Percentiles rank a stretch among this genome's conserved stretches.
phyloP scores from a whole-genome alignment of 108 stramenopile species.

The Fragilariopsis cylindrus region DNA sequence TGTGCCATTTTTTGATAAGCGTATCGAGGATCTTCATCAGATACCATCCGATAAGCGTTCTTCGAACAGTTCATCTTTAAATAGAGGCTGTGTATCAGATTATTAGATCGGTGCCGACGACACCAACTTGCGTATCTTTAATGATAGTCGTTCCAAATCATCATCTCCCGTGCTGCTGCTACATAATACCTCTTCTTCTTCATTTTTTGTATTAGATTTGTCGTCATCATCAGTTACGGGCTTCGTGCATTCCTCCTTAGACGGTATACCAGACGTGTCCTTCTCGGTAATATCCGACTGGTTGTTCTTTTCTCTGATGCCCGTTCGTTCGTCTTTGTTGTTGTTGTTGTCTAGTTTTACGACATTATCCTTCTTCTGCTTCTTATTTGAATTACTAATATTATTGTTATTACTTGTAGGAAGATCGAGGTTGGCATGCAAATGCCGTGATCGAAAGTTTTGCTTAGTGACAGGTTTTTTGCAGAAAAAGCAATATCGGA shows the following conservation, averaged over 20 bases:
- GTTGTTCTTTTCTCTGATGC: not conserved
- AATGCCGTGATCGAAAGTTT: conserved; percentile 67
- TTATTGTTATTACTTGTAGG: not conserved
- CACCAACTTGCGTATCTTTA: not conserved
- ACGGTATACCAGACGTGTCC: too few relatives aligned
- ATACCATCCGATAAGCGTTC: not conserved
- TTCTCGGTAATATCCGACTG: too few relatives aligned
- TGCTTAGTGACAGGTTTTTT: conserved; percentile 80
- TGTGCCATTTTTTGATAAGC: too few relatives aligned
- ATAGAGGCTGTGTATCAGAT: too few relatives aligned
- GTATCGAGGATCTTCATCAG: too few relatives aligned
- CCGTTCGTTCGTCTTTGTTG: too few relatives aligned
- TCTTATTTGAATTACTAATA: not conserved
- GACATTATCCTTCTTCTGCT: not conserved
- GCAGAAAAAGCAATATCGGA: conserved; percentile 72
- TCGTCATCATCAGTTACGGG: not conserved
- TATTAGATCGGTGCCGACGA: too few relatives aligned
- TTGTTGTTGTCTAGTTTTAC: too few relatives aligned
- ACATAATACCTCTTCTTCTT: not conserved
- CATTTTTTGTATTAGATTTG: not conserved
- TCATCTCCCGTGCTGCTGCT: not conserved
- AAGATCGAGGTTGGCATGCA: not conserved
- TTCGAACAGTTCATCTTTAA: not conserved
- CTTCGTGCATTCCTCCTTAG: too few relatives aligned
- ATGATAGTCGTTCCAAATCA: not conserved